Base-by-base conservation (phyloP, 2,329 filamentous ascomycete genomes). In the Penicillium sp. region DNA sequence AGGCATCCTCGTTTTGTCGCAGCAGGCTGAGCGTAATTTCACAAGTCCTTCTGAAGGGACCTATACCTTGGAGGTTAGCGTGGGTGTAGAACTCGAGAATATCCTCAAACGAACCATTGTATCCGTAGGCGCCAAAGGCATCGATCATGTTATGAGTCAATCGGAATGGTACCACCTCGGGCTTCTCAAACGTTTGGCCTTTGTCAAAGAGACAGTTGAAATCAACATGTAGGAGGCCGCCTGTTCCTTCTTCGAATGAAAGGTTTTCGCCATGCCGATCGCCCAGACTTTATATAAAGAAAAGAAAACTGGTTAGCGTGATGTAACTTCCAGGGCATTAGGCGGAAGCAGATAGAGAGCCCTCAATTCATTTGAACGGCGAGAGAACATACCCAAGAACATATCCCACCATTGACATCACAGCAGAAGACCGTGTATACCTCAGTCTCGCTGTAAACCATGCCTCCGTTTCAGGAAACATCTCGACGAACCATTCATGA, bases 131-230 rank as follows among this genome's bases (percentile, higher is more conserved):
- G 5, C 94, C 94, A 86, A 99, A 97, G 11, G 94, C 95, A 61
- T 96, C 90, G 35, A 95, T 85, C 93, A 99, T 97, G 76, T 99
- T 99, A 80, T 97, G 93, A 4, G 94, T 99, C 40, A 99, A 82
- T 16, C 95, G 89, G 81, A 99, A 99, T 2, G 94, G 95, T 1
- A 99, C 94, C 31, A 89, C 82, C 74, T 99, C 94, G 0, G 94
- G 93, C 73, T 95, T 96, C 60, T 92, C 88, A 71, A 99, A 97
- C 0, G 92, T 97, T 39, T 93, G 83, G 1, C 94, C 94, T 71
- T 99, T 99, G 79, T 99, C 95, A 72, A 99, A 99, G 5, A 99
- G 85, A 74, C 95, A 99, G 77, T 99, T 99, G 82, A 99, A 99
- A 76, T 99, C 94, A 44, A 99, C 95, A 74, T 99, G 94, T 74